Evolutionary conservation across 139 green algal genomes (phyloP).

Genomic region (Chlorella sorokiniana): DNA sequence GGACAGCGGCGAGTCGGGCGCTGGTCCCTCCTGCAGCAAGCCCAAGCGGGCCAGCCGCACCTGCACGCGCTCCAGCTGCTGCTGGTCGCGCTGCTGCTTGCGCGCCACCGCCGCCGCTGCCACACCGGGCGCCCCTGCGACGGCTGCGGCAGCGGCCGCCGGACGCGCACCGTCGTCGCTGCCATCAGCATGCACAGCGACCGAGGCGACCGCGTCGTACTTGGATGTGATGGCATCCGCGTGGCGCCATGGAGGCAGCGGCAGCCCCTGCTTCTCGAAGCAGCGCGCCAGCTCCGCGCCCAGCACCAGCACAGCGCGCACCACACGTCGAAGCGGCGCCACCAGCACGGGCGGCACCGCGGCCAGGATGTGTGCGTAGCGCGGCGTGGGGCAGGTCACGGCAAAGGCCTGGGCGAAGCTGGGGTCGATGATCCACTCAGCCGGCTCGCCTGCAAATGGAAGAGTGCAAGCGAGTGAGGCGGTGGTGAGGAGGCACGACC

Average conservation of each 20-base stretch:
- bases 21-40: neutral
- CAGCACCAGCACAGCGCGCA: constrained; percentile 19
- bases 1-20: too few species aligned
- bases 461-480: neutral
- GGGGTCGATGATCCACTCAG: constrained; percentile 32
- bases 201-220: constrained; percentile 9
- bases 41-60: neutral
- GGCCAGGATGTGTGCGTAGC: constrained; percentile 19
- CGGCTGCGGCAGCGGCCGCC: neutral
- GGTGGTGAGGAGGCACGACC: neutral
- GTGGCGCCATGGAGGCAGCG: constrained; percentile 36
- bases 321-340: neutral
- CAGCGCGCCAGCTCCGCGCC: constrained; percentile 23
- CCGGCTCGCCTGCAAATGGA: constrained; percentile 3
- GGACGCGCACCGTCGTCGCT: neutral
- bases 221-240: constrained; percentile 1
- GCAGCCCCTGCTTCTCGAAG: constrained; percentile 15
- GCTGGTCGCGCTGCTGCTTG: neutral
- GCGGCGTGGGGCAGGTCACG: neutral
- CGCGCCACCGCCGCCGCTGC: neutral
- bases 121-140: neutral
- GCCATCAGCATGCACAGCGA: neutral
- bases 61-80: constrained; percentile 24
- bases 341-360: constrained; percentile 26
- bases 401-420: constrained; percentile 25